Evolutionary conservation across 176 grass and related monocot genomes (phyloP).

Genomic region (Oryza meyeriana): DNA sequence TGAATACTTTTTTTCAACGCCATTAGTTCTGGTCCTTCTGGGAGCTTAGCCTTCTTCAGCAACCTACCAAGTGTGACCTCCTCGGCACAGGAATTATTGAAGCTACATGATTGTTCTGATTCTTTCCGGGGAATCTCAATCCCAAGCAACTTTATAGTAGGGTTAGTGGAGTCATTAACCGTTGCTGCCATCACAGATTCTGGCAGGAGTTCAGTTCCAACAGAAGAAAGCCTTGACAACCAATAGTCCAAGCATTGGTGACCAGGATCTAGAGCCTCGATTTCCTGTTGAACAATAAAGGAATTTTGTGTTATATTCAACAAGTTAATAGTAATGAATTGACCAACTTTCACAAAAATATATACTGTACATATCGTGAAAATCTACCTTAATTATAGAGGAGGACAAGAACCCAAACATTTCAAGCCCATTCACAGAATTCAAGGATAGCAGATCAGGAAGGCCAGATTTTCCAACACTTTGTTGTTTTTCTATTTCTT

Average conservation of each 20-base stretch:
- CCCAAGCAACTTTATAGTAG: conserved; percentile 35
- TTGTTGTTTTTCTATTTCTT: conserved; percentile 50
- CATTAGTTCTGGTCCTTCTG: conserved; percentile 54
- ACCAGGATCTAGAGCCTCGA: conserved; percentile 67
- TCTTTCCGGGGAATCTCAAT: conserved; percentile 39
- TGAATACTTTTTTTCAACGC: conserved; percentile 39
- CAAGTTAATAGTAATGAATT: background rate
- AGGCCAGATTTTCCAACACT: conserved; percentile 33
- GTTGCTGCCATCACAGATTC: background rate
- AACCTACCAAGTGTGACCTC: conserved; percentile 40
- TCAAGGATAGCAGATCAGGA: conserved; percentile 28
- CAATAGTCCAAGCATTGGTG: conserved; percentile 66
- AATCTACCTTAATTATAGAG: conserved; percentile 59
- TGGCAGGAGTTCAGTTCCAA: conserved; percentile 22
- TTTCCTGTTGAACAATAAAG: conserved; percentile 41
- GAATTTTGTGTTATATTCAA: conserved; percentile 21
- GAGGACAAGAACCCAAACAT: conserved; percentile 85
- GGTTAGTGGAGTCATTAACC: conserved; percentile 16
- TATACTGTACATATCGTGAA: background rate
- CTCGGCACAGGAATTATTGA: conserved; percentile 35
- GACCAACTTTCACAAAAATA: background rate
- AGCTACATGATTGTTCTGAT: conserved; percentile 34
- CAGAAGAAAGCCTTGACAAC: conserved; percentile 42
- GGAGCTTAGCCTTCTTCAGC: conserved; percentile 49
- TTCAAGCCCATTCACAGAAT: conserved; percentile 59